These are phyloP conservation scores for Fraxinus cuspidata DNA, from an alignment of 257 asterid genomes.

Conservation along the genomic window DNA sequence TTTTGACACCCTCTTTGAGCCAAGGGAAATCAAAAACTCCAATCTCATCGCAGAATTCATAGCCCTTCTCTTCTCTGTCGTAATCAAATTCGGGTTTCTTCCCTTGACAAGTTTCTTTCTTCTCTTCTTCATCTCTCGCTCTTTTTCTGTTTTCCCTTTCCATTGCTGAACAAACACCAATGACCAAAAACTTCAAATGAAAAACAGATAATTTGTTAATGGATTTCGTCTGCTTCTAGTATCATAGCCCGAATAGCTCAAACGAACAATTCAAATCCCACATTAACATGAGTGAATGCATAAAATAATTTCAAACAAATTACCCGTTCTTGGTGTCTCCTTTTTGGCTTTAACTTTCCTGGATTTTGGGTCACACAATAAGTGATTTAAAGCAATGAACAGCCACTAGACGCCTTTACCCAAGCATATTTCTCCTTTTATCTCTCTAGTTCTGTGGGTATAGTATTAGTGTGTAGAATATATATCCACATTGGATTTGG, in stretches of 20 bases:
- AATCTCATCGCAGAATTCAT: constrained; percentile 27
- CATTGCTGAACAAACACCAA: constrained; percentile 18
- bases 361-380: constrained; percentile 29
- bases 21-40: constrained; percentile 65
- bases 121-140: constrained; percentile 30
- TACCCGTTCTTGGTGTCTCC: constrained; percentile 11
- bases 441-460: constrained; percentile 17
- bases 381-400: constrained; percentile 28
- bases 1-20: constrained; percentile 43
- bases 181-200: no score
- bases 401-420: constrained; percentile 29
- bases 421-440: constrained; percentile 26
- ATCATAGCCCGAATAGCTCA: no score
- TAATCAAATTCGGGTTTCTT: constrained; percentile 27
- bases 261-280: no score
- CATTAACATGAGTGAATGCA: no score
- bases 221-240: no score
- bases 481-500: not conserved
- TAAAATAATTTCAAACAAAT: not conserved
- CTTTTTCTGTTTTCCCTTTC: constrained; percentile 36
- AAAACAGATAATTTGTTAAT: not conserved
- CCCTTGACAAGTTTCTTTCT: not conserved
- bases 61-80: constrained; percentile 5
- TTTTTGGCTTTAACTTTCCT: not conserved
- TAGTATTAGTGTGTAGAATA: not conserved